Base-by-base conservation (phyloP, 257 asterid genomes). In the Gentiana macrophylla region DNA sequence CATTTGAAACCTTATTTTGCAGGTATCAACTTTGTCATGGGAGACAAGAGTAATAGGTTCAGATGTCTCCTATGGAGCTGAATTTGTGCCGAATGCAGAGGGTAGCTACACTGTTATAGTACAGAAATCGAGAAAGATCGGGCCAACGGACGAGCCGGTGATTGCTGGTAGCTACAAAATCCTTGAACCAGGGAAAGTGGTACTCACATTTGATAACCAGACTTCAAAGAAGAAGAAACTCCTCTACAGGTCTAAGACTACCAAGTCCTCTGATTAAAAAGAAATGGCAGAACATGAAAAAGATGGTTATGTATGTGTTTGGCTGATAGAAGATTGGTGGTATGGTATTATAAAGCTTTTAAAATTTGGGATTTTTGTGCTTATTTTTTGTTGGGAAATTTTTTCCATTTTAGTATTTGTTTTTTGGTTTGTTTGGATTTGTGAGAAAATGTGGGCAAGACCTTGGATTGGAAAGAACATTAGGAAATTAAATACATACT, bases 181-280 rank as follows among this genome's bases (percentile, higher is more conserved):
- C 3, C 74, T 77, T 0, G 95, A 86, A 64, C 60, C 80, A 35
- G 97, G 97, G 9, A 89, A 89, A 50, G 78, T 89, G 52, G 94
- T 89, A 70, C 88, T 89, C 62, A 79, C 86, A 41, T 76, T 89
- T 47, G 89, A 89, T 72, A 89, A 89, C 79, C 94, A 83, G 68
- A 80, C 84, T 43, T 85, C 95, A 5, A 89, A 83, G 81, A 89
- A 79, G 86, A 89, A 89, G 92, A 81, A 85, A 80, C 92, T 89
- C 56, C 78, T 85, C 55, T 86, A 81, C 69, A 83, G 97, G 94
- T 79, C 77, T 80, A 89, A 86, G 94, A 72, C 74, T 79, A 72
- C 74, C 80, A 79, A 84, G 80, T 37, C 72, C 65, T 72, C 89
- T 47, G 84, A 82, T 53, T 84, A 77, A 82, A 68, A 62, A 24